These are phyloP conservation scores for Lentinula detonsa DNA, from an alignment of 768 basidiomycete genomes.

Conservation along the genomic window DNA sequence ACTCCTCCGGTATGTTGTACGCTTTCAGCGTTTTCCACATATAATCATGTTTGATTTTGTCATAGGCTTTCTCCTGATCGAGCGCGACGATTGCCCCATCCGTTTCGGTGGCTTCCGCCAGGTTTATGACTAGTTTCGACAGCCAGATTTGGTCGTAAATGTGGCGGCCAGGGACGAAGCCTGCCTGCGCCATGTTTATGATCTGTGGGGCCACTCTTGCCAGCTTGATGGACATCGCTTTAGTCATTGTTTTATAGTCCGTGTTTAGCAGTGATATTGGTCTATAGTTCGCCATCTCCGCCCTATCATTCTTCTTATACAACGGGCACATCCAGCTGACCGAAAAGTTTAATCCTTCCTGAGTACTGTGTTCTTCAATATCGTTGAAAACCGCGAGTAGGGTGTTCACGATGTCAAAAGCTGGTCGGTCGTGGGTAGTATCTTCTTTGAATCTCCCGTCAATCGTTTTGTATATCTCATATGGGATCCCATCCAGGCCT, in stretches of 20 bases:
- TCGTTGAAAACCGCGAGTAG: too few relatives aligned
- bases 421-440: too few relatives aligned
- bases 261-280: constrained; percentile 21
- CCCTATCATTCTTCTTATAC: constrained; percentile 22
- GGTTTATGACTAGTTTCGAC: not conserved
- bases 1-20: not conserved
- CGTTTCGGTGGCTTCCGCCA: not conserved
- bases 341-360: constrained; percentile 4
- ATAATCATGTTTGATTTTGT: not conserved
- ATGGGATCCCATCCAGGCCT: too few relatives aligned
- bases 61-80: not conserved
- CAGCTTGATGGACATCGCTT: not conserved
- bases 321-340: constrained; percentile 20
- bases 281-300: constrained; percentile 13
- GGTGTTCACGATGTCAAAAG: too few relatives aligned
- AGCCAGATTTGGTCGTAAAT: constrained; percentile 5
- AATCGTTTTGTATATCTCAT: too few relatives aligned
- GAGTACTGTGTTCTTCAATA: too few relatives aligned
- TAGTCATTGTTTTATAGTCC: constrained; percentile 23
- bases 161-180: not conserved
- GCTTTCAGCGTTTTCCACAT: not conserved
- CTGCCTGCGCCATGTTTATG: constrained; percentile 17
- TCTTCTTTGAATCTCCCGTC: too few relatives aligned
- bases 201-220: not conserved
- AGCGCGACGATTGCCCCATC: not conserved